Base-by-base conservation (phyloP, 768 basidiomycete species). In the Suillus plorans region DNA sequence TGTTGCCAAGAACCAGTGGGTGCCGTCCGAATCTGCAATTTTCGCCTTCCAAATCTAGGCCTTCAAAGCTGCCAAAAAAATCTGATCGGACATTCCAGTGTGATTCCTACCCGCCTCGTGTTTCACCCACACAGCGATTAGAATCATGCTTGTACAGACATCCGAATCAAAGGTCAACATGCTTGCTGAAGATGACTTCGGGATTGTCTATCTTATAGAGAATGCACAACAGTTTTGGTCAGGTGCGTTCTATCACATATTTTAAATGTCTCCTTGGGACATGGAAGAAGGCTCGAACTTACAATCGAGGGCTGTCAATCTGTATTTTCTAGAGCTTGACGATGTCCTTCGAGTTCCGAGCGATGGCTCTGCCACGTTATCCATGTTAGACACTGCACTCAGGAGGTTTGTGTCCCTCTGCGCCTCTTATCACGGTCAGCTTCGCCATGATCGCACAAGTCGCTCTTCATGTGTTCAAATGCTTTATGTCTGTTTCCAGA, bases 161-260 rank as follows among this genome's bases (percentile, higher is more conserved):
- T 69, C 61, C 12, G 61, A 53, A 31, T 57, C 71, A 52, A 53
- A 63, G 49, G 61, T 65, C 22, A 76, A 70, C 50, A 59, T 72
- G 44, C 66, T 66, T 28, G 66, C 71, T 79, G 82, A 88, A 73
- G 90, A 91, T 68, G 85, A 86, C 52, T 80, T 91, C n/a, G 91
- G 89, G 37, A 90, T 94, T 65, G 86, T 89, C 34, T 95, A 94
- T 77, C 82, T 90, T 65, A 89, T 95, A 68, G 88, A 91, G 68
- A 90, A 86, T 63, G 86, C 91, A 52, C 92, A 91, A 68, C 92
- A 95, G 76, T 95, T 95, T 75, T 95, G 94, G 93, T 89, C 91
- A 70, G 92, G 92, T 94, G 71, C 68, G 90, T 73, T 50, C 62
- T 58, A 56, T 63, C 61, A 60, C 44, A 53, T 61, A 62, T 60